Base-by-base conservation (phyloP, 2,329 filamentous ascomycete species). In the Chalaropsis thielavioides region DNA sequence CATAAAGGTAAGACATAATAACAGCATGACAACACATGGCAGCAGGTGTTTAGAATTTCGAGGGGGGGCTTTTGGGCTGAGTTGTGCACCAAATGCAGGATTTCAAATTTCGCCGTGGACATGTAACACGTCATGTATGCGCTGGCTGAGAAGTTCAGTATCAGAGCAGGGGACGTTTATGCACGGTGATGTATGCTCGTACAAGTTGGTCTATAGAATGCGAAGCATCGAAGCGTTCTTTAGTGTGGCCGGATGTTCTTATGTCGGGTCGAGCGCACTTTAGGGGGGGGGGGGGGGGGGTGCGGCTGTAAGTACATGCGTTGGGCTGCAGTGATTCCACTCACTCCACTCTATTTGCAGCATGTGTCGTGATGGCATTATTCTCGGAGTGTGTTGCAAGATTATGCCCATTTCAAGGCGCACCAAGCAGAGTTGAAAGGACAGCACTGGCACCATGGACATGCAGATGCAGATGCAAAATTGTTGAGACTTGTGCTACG, bases 181-280 rank as follows among this genome's bases (percentile, higher is more conserved):
- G 62, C 62, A 63, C 27, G 62, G 62, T 63, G 62, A 63, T 63
- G 62, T 63, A 63, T 3, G 22, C n/a, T 19, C 13, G 27, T n/a
- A 60, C 27, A 60, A 38, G 38, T 22, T 35, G 13, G 17, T 22
- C 41, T 19, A 31, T 49, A 22, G n/a, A 22, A 51, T 51, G 27
- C 46, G 46, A 51, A 51, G 46, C 46, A 24, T 51, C 46, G 46
- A 27, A 22, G 46, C 46, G 19, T 63, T 63, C 49, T 31, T 19
- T 63, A 2, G 15, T 13, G 11, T 19, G 22, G 31, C 35, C 10
- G 35, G 35, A 8, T 38, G 1, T 38, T 4, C 35, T 38, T 38
- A 38, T 38, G 35, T 38, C 35, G 10, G 35, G 35, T 38, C 35
- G 35, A 6, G 35, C 10, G 35, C 35, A 38, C 10, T 4, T 5